Percentiles rank a stretch among this genome's conserved stretches.
Evolutionary conservation across 345 rosid genomes (phyloP).

Genomic region (Pugionium cornutum): DNA sequence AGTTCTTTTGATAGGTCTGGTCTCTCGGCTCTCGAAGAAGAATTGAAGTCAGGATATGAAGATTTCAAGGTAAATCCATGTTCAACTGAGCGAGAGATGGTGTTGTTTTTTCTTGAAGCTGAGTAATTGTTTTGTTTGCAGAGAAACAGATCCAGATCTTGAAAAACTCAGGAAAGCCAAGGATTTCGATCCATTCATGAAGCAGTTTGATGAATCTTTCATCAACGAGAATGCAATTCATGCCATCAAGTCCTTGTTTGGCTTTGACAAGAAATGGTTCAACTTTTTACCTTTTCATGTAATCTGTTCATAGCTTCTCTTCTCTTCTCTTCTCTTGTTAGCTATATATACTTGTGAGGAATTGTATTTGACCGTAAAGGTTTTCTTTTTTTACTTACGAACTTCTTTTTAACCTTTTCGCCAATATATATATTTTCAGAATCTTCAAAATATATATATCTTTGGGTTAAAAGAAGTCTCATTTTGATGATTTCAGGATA

Average conservation of each 20-base stretch:
- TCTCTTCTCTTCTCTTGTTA: slow-evolving; percentile 23
- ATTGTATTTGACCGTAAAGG: slow-evolving; percentile 9
- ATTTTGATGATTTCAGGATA: not conserved
- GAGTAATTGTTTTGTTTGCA: slow-evolving; percentile 41
- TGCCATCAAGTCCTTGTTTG: slow-evolving; percentile 89
- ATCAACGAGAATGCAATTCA: slow-evolving; percentile 92
- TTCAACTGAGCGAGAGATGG: not conserved
- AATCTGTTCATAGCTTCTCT: slow-evolving; percentile 35
- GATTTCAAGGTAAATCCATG: slow-evolving; percentile 70
- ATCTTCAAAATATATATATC: too few relatives aligned
- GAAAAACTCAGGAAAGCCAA: slow-evolving; percentile 56
- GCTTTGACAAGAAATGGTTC: slow-evolving; percentile 68
- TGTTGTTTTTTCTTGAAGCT: slow-evolving; percentile 20
- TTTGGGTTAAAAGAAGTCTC: too few relatives aligned
- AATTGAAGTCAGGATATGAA: slow-evolving; percentile 78
- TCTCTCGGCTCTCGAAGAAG: slow-evolving; percentile 86
- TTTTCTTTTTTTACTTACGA: not conserved
- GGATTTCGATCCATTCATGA: slow-evolving; percentile 69
- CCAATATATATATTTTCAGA: not conserved
- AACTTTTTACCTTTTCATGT: slow-evolving; percentile 23
- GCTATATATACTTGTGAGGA: slow-evolving; percentile 27
- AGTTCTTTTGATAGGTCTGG: slow-evolving; percentile 60
- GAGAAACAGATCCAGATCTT: slow-evolving; percentile 88
- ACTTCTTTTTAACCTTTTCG: not conserved
- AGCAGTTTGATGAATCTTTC: slow-evolving; percentile 88